Evolutionary conservation across 2,329 filamentous ascomycete genomes (phyloP), one percentile per base, ranked within the genome.

Genomic region (Cercospora berteroae): DNA sequence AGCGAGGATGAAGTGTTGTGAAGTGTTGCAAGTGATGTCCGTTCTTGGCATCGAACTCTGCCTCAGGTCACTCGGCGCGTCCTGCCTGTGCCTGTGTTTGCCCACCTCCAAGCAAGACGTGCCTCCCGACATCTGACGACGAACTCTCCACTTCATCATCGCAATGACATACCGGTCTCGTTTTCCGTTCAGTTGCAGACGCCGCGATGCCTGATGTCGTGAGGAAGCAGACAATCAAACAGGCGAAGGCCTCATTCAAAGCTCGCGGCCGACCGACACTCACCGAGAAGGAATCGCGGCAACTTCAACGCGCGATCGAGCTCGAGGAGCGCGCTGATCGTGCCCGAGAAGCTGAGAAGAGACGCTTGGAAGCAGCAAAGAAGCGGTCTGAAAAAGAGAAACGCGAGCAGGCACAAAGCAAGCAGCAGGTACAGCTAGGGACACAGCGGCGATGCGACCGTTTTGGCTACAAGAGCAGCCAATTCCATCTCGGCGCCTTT

Each of bases 201-300:
- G 56, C 58, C 58, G 65, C 20, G 42, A 72, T 72, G 70, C 70
- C 69, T 36, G 64, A 68, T 33, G 68, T 67, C 58, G 63, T 67
- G 50, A 68, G 68, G 60, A 70, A 72, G 52, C 74, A 75, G 65
- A 79, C 78, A 18, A 73, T 74, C 60, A 77, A 77, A 64, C 77
- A 79, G 68, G 77, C 78, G 25, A 79, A 78, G 71, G 76, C 76
- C 5, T 72, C 74, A n/a, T 79, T 72, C 75, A 77, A 77, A 60
- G 69, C 74, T 23, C 76, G 77, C 52, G 74, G 74, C 25, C 72
- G 73, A 20, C 75, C 74, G 9, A 65, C 71, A 23, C 65, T 80
- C 52, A 74, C 75, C 13, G 74, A 74, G 8, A 70, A 70, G n/a
- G 76, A 79, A 63, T 64, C 72, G 66, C 74, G 73, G 63, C 75